A percentile compares a stretch with the other conserved stretches of the same genome.
Evolutionary conservation across 176 grass and related monocot genomes (phyloP).

Genomic region (Ampelocalamus luodianensis): DNA sequence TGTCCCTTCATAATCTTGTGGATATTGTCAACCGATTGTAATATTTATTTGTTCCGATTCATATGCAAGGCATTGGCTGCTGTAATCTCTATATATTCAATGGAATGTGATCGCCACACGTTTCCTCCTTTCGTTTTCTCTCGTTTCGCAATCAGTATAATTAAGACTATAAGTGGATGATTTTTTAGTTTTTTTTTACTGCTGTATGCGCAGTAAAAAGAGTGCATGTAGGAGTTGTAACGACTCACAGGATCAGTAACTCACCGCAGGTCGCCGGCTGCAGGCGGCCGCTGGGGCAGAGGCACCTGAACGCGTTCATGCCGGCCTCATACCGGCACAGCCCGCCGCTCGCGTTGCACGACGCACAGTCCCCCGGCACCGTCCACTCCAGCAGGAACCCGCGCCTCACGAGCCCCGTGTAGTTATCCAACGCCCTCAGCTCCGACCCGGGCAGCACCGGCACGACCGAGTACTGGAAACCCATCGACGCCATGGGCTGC

Average conservation of each 20-base stretch:
- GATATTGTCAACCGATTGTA: no score
- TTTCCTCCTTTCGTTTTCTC: no score
- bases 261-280: slow-evolving; percentile 43
- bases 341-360: slow-evolving; percentile 30
- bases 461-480: slow-evolving; percentile 28
- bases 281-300: slow-evolving; percentile 35
- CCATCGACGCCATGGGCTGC: not conserved
- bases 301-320: slow-evolving; percentile 24
- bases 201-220: no score
- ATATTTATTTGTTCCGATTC: no score
- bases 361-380: slow-evolving; percentile 33
- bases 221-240: no score
- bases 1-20: no score
- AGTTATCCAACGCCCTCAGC: not conserved
- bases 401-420: slow-evolving; percentile 14
- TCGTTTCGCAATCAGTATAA: no score
- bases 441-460: slow-evolving; percentile 47
- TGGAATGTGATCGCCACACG: no score
- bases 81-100: no score
- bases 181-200: no score
- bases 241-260: not conserved
- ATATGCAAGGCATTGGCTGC: no score
- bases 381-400: slow-evolving; percentile 51
- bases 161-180: no score
- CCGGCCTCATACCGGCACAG: slow-evolving; percentile 19